A percentile compares a stretch with the other conserved stretches of the same genome.
These are phyloP conservation scores for Hymenoscyphus occultus DNA, from an alignment of 2,329 filamentous ascomycete genomes.

Conservation along the genomic window DNA sequence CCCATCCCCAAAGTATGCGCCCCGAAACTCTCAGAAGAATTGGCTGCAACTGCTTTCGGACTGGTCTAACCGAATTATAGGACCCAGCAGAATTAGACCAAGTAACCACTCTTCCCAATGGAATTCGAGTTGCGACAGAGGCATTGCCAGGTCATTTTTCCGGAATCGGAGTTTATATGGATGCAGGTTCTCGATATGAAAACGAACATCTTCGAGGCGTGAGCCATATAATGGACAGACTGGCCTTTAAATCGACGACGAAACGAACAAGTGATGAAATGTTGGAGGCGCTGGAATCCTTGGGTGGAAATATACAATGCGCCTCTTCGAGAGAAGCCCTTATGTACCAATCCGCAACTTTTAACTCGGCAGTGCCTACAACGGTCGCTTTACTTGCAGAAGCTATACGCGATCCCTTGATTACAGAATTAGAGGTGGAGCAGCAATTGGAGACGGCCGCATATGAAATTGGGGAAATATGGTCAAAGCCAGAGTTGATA, in stretches of 20 bases:
- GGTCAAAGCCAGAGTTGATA: conserved; percentile 95
- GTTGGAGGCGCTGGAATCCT: conserved; percentile 79
- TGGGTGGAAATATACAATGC: conserved; percentile 96
- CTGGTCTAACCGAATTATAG: conserved; percentile 40
- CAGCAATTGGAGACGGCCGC: conserved; percentile 87
- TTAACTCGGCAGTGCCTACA: conserved; percentile 85
- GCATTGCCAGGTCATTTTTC: conserved; percentile 92
- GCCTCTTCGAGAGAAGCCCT: conserved; percentile 91
- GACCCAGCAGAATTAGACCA: conserved; percentile 85
- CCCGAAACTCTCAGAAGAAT: not conserved
- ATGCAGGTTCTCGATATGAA: conserved; percentile 93
- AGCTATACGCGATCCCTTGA: conserved; percentile 80
- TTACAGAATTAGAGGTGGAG: conserved; percentile 82
- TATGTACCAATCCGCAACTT: conserved; percentile 98
- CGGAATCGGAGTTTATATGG: conserved; percentile 91
- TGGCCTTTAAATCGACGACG: conserved; percentile 89
- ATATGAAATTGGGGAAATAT: conserved; percentile 96
- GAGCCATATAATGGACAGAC: conserved; percentile 91
- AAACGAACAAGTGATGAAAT: conserved; percentile 74
- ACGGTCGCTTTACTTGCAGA: conserved; percentile 85
- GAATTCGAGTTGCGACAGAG: conserved; percentile 90
- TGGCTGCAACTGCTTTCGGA: not conserved
- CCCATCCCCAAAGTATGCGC: conserved; percentile 36
- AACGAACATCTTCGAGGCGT: conserved; percentile 80
- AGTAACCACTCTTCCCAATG: conserved; percentile 87